Percentiles rank a stretch among this genome's conserved stretches.
These are phyloP conservation scores for Arachis stenosperma DNA, from an alignment of 306 rosid species.

Conservation along the genomic window DNA sequence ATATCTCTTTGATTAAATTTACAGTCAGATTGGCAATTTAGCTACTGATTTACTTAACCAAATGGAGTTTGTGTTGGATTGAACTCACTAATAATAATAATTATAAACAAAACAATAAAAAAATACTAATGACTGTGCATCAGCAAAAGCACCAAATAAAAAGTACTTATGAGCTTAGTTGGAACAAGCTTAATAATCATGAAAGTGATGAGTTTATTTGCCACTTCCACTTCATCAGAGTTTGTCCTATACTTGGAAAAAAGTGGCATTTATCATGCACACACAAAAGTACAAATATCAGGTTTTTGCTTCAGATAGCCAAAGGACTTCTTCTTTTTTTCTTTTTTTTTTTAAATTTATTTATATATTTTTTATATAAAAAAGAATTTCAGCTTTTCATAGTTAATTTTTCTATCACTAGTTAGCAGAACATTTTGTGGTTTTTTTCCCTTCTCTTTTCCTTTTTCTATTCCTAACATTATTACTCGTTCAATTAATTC, in stretches of 20 bases:
- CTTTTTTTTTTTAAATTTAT: background rate
- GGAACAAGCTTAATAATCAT: slow-evolving; percentile 10
- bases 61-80: background rate
- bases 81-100: background rate
- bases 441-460: background rate
- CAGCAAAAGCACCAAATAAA: background rate
- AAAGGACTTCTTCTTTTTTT: background rate
- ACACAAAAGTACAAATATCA: slow-evolving; percentile 36
- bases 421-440: no score
- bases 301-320: slow-evolving; percentile 49
- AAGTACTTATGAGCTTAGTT: slow-evolving; percentile 3
- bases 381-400: background rate
- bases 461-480: slow-evolving; percentile 38
- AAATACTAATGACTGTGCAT: no score
- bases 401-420: slow-evolving; percentile 31
- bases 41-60: background rate
- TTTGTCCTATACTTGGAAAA: slow-evolving; percentile 45
- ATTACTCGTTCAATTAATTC: no score
- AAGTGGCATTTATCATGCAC: background rate
- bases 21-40: background rate
- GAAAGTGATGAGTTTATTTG: slow-evolving; percentile 38
- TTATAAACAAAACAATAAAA: no score
- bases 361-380: no score
- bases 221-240: slow-evolving; percentile 32
- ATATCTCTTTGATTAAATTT: background rate